Conservation (phyloP, 2,329 filamentous ascomycete genomes). For the Monosporascus sp. region DNA sequence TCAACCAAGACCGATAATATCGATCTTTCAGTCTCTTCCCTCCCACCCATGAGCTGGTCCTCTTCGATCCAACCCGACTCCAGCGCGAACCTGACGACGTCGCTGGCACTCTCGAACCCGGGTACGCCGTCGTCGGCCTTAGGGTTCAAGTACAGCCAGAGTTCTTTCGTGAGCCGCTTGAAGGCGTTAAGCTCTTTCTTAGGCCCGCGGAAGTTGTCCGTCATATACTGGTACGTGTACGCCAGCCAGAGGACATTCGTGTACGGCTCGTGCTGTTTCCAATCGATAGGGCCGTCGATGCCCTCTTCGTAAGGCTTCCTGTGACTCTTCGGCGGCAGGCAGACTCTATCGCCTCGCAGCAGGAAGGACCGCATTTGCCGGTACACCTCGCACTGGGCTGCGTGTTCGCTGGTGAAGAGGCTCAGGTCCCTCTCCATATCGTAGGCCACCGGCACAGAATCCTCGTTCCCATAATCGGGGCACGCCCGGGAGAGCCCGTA, state of each 20-base stretch:
- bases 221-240: slow-evolving; percentile 53
- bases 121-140: slow-evolving; percentile 41
- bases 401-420: slow-evolving; percentile 56
- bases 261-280: slow-evolving; percentile 52
- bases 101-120: slow-evolving; percentile 50
- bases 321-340: slow-evolving; percentile 43
- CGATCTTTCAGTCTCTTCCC: slow-evolving; percentile 26
- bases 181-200: slow-evolving; percentile 42
- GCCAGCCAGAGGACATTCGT: slow-evolving; percentile 63
- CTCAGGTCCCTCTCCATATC: slow-evolving; percentile 56
- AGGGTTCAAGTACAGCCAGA: slow-evolving; percentile 50
- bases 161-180: slow-evolving; percentile 42
- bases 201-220: slow-evolving; percentile 40
- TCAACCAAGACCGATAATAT: slow-evolving; percentile 24
- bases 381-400: slow-evolving; percentile 56
- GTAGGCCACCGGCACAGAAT: slow-evolving; percentile 41
- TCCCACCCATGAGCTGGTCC: slow-evolving; percentile 41
- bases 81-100: slow-evolving; percentile 51
- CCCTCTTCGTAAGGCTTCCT: slow-evolving; percentile 40
- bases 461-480: slow-evolving; percentile 31
- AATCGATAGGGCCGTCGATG: slow-evolving; percentile 44
- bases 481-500: slow-evolving; percentile 58
- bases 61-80: slow-evolving; percentile 54
- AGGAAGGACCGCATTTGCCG: slow-evolving; percentile 57
- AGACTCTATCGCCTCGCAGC: slow-evolving; percentile 44